Conservation (phyloP, 202 grass and related monocot genomes). For the Elaeis oleifera region DNA sequence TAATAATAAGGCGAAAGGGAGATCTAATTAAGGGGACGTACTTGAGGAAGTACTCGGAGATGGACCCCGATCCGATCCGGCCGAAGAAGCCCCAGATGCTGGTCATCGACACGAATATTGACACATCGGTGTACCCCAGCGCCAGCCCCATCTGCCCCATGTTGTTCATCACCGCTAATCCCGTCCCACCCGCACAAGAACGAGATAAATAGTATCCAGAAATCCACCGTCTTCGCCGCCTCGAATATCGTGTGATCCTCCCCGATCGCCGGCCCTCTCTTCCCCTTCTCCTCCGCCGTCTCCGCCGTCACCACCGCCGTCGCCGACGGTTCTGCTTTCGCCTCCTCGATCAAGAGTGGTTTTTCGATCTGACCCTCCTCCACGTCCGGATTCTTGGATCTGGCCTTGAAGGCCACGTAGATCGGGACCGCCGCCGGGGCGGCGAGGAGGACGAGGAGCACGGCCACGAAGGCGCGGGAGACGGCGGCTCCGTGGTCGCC, state of each 20-base stretch:
- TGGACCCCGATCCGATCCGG: slow-evolving; percentile 24
- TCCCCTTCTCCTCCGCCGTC: background rate
- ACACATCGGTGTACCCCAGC: slow-evolving; percentile 1
- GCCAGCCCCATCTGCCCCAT: slow-evolving; percentile 28
- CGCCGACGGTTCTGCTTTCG: background rate
- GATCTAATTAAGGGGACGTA: background rate
- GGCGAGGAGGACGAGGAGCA: slow-evolving; percentile 55
- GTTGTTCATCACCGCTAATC: background rate
- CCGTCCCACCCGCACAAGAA: background rate
- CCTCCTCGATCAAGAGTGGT: slow-evolving; percentile 6
- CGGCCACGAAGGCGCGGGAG: slow-evolving; percentile 53
- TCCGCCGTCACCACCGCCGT: background rate
- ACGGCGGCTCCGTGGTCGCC: slow-evolving; percentile 34
- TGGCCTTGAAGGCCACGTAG: slow-evolving; percentile 32
- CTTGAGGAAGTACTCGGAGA: slow-evolving; percentile 36
- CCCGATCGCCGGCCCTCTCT: background rate
- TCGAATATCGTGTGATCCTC: background rate
- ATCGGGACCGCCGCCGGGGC: slow-evolving; percentile 66
- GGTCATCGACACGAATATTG: slow-evolving; percentile 35
- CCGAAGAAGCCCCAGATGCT: slow-evolving; percentile 40
- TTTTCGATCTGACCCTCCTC: background rate
- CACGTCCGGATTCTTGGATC: slow-evolving; percentile 26
- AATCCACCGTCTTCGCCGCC: background rate
- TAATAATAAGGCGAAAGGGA: background rate
- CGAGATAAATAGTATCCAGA: background rate